Conservation (phyloP, 208 protist species). For the Leishmania martiniquensis region DNA sequence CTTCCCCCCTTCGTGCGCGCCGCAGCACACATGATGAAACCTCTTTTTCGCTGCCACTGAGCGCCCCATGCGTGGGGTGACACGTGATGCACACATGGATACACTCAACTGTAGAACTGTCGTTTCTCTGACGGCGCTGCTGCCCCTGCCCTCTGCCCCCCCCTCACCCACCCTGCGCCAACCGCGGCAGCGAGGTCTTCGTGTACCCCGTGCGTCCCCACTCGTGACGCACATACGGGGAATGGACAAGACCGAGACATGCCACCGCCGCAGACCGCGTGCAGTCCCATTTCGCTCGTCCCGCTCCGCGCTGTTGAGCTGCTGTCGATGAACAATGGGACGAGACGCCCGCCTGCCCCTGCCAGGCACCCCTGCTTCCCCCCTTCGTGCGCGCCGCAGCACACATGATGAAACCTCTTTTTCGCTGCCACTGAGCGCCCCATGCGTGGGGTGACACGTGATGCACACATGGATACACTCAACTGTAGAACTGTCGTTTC, state of each 20-base stretch:
- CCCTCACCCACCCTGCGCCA: neutral
- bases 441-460: conserved; percentile 10
- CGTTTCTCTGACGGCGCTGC: conserved; percentile 10
- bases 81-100: conserved; percentile 25
- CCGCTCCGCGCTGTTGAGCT: conserved; percentile 17
- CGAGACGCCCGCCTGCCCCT: neutral
- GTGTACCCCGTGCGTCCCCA: conserved; percentile 17
- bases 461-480: conserved; percentile 24
- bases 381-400: conserved; percentile 2
- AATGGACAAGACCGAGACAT: conserved; percentile 3
- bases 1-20: neutral
- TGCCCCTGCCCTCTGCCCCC: neutral
- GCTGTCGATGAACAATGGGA: neutral
- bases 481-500: conserved; percentile 18
- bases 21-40: conserved; percentile 1
- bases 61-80: conserved; percentile 7
- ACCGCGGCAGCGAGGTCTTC: neutral
- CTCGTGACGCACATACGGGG: conserved; percentile 12
- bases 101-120: conserved; percentile 16
- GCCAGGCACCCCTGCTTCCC: neutral
- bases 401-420: conserved; percentile 11
- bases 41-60: conserved; percentile 20
- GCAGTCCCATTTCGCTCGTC: conserved; percentile 27
- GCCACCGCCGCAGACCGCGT: neutral
- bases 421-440: conserved; percentile 17